These are phyloP conservation scores for Hymenoscyphus fructigenus DNA, from an alignment of 2,329 filamentous ascomycete species.

Conservation along the genomic window DNA sequence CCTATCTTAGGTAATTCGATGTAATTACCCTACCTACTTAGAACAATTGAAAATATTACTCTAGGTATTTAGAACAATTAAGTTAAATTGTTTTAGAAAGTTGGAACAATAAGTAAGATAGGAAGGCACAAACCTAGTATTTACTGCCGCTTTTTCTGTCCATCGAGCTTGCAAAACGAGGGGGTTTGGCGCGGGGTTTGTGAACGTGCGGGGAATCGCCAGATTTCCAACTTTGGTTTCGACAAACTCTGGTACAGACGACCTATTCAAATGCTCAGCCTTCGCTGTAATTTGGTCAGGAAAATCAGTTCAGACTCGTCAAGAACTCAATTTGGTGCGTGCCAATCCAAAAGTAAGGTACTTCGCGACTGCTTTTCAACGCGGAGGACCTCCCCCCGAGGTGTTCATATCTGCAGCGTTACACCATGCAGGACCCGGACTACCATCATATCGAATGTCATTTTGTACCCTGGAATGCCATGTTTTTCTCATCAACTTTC, in stretches of 20 bases:
- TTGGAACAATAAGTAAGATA: too few species aligned
- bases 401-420: background rate
- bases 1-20: too few species aligned
- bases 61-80: too few species aligned
- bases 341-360: background rate
- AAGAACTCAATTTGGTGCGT: background rate
- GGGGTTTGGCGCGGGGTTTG: background rate
- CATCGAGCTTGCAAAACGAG: background rate
- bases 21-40: too few species aligned
- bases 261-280: background rate
- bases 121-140: too few species aligned
- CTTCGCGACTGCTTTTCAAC: conserved; percentile 6
- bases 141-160: too few species aligned
- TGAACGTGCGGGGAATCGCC: background rate
- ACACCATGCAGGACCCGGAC: conserved; percentile 1
- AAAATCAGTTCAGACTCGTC: background rate
- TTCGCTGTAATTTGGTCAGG: background rate
- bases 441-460: background rate
- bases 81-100: too few species aligned
- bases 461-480: background rate
- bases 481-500: conserved; percentile 1
- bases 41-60: too few species aligned
- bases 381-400: conserved; percentile 10
- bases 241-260: background rate
- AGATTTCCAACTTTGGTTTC: background rate